Conservation (phyloP, 202 grass and related monocot genomes). For the Hordeum pubiflorum region DNA sequence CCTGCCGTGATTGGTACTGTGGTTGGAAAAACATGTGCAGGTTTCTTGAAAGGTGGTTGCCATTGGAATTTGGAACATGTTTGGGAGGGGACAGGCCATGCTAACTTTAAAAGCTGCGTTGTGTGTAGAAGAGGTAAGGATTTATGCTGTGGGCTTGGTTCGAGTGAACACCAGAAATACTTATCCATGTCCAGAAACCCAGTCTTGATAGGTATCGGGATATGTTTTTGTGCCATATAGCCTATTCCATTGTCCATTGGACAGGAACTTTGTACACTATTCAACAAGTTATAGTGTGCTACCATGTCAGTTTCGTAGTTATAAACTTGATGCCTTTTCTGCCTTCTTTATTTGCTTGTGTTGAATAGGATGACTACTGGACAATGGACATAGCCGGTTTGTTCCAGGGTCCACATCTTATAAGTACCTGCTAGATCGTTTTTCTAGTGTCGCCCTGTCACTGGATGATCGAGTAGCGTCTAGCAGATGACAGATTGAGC, state of each 20-base stretch:
- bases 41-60: slow-evolving; percentile 27
- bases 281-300: background rate
- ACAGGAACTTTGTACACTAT: background rate
- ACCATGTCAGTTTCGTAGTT: background rate
- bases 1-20: slow-evolving; percentile 38
- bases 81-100: background rate
- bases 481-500: background rate
- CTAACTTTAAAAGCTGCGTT: background rate
- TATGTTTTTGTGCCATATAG: background rate
- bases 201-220: background rate
- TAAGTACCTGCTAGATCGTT: background rate
- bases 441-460: background rate
- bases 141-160: background rate
- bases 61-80: slow-evolving; percentile 25
- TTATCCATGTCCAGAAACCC: background rate
- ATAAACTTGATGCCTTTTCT: background rate
- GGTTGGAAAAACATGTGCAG: slow-evolving; percentile 41
- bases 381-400: background rate
- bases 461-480: background rate
- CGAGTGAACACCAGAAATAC: background rate
- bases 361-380: background rate
- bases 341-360: background rate
- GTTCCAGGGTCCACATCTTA: background rate
- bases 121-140: slow-evolving; percentile 37
- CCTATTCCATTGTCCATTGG: background rate